phyloP scores from a whole-genome alignment of 1,139 yeast species.

The Geotrichum siamense region DNA sequence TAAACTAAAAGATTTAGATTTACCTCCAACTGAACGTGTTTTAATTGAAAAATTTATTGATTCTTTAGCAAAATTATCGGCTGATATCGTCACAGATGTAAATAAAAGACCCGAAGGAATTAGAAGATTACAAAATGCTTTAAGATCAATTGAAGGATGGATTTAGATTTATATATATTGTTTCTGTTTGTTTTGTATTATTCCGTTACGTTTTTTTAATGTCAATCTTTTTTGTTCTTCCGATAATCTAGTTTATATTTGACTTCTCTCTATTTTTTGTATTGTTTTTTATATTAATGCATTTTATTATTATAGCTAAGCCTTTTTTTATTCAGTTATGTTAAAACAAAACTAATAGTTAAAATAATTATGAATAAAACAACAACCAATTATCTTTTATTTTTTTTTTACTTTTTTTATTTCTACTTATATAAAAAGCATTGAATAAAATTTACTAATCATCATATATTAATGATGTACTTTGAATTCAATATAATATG shows the following conservation, averaged over 20 bases:
- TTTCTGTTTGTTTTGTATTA: too few relatives aligned
- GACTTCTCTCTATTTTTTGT: constrained; percentile 9
- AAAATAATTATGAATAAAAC: too few relatives aligned
- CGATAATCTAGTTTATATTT: constrained; percentile 10
- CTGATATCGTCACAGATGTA: constrained; percentile 83
- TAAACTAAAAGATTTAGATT: constrained; percentile 65
- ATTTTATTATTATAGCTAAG: background rate
- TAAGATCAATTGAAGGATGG: constrained; percentile 80
- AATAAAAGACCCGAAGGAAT: constrained; percentile 76
- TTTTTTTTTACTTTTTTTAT: too few relatives aligned
- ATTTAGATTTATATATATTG: too few relatives aligned
- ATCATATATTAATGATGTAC: too few relatives aligned
- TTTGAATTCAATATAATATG: too few relatives aligned
- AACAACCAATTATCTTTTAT: too few relatives aligned
- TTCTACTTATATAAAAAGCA: too few relatives aligned
- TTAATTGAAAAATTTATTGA: constrained; percentile 79
- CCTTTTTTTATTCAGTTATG: background rate
- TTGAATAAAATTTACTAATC: too few relatives aligned
- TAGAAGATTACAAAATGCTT: constrained; percentile 67
- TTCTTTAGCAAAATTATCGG: constrained; percentile 72
- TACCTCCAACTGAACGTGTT: constrained; percentile 71
- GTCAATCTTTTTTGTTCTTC: too few relatives aligned
- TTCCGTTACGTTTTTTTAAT: too few relatives aligned
- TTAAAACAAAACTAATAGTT: too few relatives aligned
- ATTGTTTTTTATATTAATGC: background rate